Evolutionary conservation across 2,329 filamentous ascomycete genomes (phyloP).

Genomic region (Colletotrichum orbiculare): DNA sequence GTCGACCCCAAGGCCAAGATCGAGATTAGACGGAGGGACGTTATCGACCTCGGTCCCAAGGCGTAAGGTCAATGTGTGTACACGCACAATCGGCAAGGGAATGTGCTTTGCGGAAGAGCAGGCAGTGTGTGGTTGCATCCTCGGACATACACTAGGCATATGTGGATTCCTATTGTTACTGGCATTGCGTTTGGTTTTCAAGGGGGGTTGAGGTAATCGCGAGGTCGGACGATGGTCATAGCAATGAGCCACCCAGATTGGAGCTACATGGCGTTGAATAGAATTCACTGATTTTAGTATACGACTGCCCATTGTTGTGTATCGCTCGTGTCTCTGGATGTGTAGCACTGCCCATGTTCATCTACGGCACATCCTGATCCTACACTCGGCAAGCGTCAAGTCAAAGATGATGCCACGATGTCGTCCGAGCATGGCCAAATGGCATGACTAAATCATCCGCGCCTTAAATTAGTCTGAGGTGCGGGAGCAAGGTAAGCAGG

Average conservation of each 20-base stretch:
- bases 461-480: too few relatives aligned
- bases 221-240: constrained; percentile 22
- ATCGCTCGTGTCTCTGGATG: background rate
- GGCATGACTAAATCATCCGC: too few relatives aligned
- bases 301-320: background rate
- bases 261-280: constrained; percentile 18
- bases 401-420: too few relatives aligned
- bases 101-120: too few relatives aligned
- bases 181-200: constrained; percentile 8
- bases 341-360: accelerated
- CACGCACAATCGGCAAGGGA: too few relatives aligned
- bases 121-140: background rate
- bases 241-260: constrained; percentile 32
- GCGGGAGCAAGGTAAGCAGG: too few relatives aligned
- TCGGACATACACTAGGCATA: constrained; percentile 4
- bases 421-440: too few relatives aligned
- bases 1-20: constrained; percentile 31
- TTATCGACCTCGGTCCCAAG: constrained; percentile 22
- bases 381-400: too few relatives aligned
- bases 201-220: constrained; percentile 8
- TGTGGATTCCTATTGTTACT: background rate
- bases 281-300: too few relatives aligned
- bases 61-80: constrained; percentile 5
- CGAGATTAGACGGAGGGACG: constrained; percentile 30
- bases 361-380: too few relatives aligned